Conservation (phyloP, 2,329 filamentous ascomycete species). For the Penicillium aurantiogriseum region DNA sequence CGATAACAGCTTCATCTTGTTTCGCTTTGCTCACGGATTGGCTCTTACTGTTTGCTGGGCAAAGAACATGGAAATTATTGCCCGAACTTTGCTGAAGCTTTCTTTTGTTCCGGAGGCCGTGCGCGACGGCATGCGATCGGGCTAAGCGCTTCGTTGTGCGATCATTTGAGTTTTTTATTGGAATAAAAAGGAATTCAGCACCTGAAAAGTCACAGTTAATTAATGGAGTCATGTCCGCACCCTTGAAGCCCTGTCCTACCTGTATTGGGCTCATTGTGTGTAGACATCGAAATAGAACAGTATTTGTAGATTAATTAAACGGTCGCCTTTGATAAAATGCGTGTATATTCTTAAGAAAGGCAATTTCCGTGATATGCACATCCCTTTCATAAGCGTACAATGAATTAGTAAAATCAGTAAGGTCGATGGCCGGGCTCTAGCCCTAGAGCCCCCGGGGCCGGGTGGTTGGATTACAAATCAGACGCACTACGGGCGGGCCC, state of each 20-base stretch:
- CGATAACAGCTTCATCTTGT: neutral
- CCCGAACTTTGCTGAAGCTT: neutral
- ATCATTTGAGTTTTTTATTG: neutral
- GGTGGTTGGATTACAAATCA: neutral
- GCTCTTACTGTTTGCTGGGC: neutral
- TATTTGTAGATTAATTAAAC: neutral
- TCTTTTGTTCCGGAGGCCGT: neutral
- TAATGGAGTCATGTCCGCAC: neutral
- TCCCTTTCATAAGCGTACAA: neutral
- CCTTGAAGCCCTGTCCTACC: neutral
- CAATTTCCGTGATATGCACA: neutral
- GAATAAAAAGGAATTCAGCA: neutral
- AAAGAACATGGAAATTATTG: neutral
- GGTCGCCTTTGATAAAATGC: neutral
- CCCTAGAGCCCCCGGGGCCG: neutral
- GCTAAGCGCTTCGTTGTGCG: neutral
- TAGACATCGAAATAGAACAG: neutral
- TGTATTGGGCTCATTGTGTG: neutral
- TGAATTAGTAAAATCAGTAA: neutral
- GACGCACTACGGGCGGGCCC: neutral
- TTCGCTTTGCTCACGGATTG: neutral
- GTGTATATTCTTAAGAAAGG: neutral
- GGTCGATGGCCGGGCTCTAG: no score
- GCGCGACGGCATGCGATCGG: neutral
- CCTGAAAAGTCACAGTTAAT: neutral